These are phyloP conservation scores for Mycosarcoma mackinlayi DNA, from an alignment of 1,284 basidiomycete species.

Conservation along the genomic window DNA sequence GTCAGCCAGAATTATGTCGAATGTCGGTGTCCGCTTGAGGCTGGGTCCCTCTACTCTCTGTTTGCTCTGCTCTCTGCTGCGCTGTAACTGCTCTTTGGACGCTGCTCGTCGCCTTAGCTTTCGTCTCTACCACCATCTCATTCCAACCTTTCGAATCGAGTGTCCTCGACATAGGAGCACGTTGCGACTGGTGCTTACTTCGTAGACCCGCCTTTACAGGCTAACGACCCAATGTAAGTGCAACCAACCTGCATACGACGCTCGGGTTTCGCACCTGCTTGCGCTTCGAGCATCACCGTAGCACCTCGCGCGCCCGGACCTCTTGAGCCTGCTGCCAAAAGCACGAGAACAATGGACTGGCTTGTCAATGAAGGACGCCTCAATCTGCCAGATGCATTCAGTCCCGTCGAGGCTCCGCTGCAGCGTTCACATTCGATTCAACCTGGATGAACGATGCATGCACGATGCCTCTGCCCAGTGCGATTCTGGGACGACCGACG, in stretches of 20 bases:
- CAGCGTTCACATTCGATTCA: not conserved
- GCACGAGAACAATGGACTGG: not conserved
- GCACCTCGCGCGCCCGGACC: conserved; percentile 12
- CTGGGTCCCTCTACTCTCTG: no score
- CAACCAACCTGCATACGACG: not conserved
- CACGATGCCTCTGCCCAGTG: conserved; percentile 11
- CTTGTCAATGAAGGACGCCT: conserved; percentile 1
- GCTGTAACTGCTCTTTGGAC: not conserved
- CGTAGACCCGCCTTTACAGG: conserved; percentile 36
- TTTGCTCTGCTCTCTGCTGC: not conserved
- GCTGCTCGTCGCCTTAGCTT: not conserved
- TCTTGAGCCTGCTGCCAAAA: conserved; percentile 9
- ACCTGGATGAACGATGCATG: conserved; percentile 4
- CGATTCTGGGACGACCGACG: not conserved
- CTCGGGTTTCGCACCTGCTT: not conserved
- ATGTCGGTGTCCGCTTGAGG: no score
- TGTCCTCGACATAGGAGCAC: conserved; percentile 14
- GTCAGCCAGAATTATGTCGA: conserved; percentile 4
- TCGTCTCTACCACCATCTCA: conserved; percentile 30
- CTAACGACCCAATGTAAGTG: conserved; percentile 47
- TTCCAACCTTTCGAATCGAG: conserved; percentile 16
- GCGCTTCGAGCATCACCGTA: conserved; percentile 2
- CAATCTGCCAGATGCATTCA: not conserved
- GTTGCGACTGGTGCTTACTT: conserved; percentile 8
- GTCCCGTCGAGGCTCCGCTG: not conserved